Conservation (phyloP, 1,284 basidiomycete species). For the Tausonia pullulans region DNA sequence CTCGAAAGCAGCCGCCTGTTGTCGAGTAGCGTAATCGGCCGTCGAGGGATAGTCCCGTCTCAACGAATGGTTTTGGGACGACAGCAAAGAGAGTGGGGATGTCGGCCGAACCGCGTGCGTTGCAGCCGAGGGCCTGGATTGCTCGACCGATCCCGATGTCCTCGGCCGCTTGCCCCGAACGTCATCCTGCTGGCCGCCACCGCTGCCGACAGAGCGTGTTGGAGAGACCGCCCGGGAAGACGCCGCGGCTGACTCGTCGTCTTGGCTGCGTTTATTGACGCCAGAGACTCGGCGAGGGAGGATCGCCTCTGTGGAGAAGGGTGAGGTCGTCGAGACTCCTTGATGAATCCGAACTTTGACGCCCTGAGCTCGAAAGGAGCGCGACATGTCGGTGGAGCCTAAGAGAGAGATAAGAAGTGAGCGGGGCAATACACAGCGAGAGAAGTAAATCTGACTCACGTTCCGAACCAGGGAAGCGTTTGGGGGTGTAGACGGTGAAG, state of each 20-base stretch:
- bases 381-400: constrained; percentile 80
- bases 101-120: too few relatives aligned
- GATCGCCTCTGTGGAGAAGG: background rate
- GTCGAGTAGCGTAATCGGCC: too few relatives aligned
- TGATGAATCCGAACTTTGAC: constrained; percentile 79
- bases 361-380: constrained; percentile 78
- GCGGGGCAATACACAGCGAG: background rate
- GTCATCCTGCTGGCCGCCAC: background rate
- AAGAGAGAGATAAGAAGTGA: constrained; percentile 6
- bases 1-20: too few relatives aligned
- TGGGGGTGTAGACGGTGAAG: constrained; percentile 85
- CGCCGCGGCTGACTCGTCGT: background rate
- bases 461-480: constrained; percentile 72
- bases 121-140: too few relatives aligned
- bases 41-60: too few relatives aligned
- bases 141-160: background rate
- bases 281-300: background rate
- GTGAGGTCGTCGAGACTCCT: constrained; percentile 4
- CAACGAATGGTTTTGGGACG: too few relatives aligned
- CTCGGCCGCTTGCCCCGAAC: background rate
- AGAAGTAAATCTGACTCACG: constrained; percentile 40
- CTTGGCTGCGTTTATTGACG: background rate
- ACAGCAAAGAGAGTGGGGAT: too few relatives aligned
- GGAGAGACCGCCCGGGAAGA: background rate
- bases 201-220: background rate